phyloP scores from a whole-genome alignment of 164 flowering plant genomes.

The Vitis rotundifolia region DNA sequence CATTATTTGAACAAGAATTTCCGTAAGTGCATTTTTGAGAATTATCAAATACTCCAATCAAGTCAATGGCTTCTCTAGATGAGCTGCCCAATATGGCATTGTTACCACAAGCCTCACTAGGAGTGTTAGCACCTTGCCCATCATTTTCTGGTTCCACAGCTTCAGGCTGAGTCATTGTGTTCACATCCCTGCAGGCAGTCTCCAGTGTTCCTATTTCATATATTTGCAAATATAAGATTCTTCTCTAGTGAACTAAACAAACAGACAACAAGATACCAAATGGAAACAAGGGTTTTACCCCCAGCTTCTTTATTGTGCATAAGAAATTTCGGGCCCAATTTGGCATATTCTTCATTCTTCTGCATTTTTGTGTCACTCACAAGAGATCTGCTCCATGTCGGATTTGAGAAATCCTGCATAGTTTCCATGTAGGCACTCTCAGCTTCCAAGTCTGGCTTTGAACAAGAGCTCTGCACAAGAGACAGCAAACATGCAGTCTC shows the following conservation, averaged over 20 bases:
- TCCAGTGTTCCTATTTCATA: constrained; percentile 9
- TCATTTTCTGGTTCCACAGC: constrained; percentile 15
- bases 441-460: constrained; percentile 69
- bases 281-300: constrained; percentile 24
- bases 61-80: constrained; percentile 68
- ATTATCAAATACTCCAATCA: constrained; percentile 68
- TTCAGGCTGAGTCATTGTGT: constrained; percentile 6
- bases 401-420: constrained; percentile 31
- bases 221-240: constrained; percentile 3
- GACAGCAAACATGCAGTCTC: constrained; percentile 23
- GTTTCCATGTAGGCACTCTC: constrained; percentile 46
- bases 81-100: constrained; percentile 21
- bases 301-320: constrained; percentile 21
- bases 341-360: constrained; percentile 19
- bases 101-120: constrained; percentile 24
- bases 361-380: constrained; percentile 12
- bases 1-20: constrained; percentile 25
- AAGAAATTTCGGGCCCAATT: constrained; percentile 15
- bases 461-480: constrained; percentile 86
- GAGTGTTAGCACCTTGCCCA: constrained; percentile 19
- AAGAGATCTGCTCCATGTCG: constrained; percentile 20
- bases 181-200: constrained; percentile 14
- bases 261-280: background rate
- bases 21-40: constrained; percentile 16
- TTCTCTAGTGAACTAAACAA: background rate